A percentile compares a stretch with the other conserved stretches of the same genome.
Evolutionary conservation across 1,284 basidiomycete species (phyloP).

Genomic region (Paramarasmius palmivorus): DNA sequence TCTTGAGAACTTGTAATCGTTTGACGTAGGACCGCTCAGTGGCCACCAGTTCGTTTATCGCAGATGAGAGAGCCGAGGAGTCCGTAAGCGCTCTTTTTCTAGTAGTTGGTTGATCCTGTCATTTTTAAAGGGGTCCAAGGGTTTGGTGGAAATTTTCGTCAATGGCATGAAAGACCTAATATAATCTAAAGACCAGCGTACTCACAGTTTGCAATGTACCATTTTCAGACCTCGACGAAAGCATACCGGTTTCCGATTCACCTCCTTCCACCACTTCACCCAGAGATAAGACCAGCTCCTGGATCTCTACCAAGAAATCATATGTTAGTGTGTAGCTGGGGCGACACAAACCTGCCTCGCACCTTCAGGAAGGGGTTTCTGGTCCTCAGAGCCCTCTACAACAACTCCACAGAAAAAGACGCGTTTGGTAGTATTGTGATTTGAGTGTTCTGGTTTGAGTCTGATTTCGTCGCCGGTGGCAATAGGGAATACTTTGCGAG

Average conservation of each 20-base stretch:
- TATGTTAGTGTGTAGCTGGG: constrained; percentile 8
- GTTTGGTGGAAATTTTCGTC: not conserved
- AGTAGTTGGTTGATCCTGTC: constrained; percentile 43
- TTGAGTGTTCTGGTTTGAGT: constrained; percentile 35
- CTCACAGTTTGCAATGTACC: constrained; percentile 44
- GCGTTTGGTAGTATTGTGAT: constrained; percentile 58
- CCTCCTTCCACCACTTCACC: constrained; percentile 57
- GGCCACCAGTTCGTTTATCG: constrained; percentile 74
- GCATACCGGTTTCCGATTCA: constrained; percentile 40
- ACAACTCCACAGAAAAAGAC: constrained; percentile 83
- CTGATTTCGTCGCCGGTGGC: constrained; percentile 60
- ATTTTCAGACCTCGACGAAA: constrained; percentile 40
- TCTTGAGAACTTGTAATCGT: constrained; percentile 72
- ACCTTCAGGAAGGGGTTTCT: constrained; percentile 70
- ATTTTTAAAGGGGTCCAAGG: constrained; percentile 10
- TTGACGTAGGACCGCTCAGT: constrained; percentile 81
- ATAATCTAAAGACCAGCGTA: constrained; percentile 7
- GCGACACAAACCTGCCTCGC: constrained; percentile 20
- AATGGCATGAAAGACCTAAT: no score
- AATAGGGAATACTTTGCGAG: constrained; percentile 71
- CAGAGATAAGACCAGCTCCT: constrained; percentile 75
- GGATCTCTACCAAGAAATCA: constrained; percentile 55
- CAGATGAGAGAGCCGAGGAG: constrained; percentile 61
- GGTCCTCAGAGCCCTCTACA: constrained; percentile 73
- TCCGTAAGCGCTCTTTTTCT: constrained; percentile 63